Evolutionary conservation across 495 filamentous ascomycete genomes (phyloP), one percentile per base, ranked within the genome.

Genomic region (Penicillium goetzii): DNA sequence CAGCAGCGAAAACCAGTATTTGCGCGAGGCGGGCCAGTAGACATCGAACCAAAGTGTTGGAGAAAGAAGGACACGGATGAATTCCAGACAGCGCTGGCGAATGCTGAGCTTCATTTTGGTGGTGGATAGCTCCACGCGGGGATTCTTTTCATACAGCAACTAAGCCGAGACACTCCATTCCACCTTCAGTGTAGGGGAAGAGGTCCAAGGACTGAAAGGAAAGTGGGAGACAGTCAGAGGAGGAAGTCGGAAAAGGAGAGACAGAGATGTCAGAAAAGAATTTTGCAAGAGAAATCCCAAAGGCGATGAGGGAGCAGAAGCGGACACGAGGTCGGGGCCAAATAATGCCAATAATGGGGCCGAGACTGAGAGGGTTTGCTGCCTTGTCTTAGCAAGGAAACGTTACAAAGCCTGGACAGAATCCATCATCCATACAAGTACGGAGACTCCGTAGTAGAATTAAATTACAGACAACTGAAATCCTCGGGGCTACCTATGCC

Each of bases 1-100:
- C 11, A 67, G 62, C 19, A 80, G 67, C 17, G 73, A 66, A 60
- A 80, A 80, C 61, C 70, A 78, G 40, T 72, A 77, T 34, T 73
- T 69, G 52, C 77, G 73, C 21, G 68, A 68, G 21, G 64, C 69
- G 4, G 72, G 68, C 76, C 76, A 79, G 55, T 66, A 69, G 19
- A 61, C 52, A 36, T 77, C 73, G 53, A 77, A 69, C 64, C 62
- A 69, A 0, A 65, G 54, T 10, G 25, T 59, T 0, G 71, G 74
- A 17, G 72, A 75, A 10, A 68, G 25, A 23, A 66, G 51, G 40
- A 60, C 34, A 30, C 60, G 40, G 52, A 60, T 14, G 28, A 65
- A n/a, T 28, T 54, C 53, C 36, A 47, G 45, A 17, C 51, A 57
- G 28, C 57, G 26, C 32, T 56, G 40, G 14, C 21, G 47, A 6